These are phyloP conservation scores for Malus domestica DNA, from an alignment of 306 rosid species.

Conservation along the genomic window DNA sequence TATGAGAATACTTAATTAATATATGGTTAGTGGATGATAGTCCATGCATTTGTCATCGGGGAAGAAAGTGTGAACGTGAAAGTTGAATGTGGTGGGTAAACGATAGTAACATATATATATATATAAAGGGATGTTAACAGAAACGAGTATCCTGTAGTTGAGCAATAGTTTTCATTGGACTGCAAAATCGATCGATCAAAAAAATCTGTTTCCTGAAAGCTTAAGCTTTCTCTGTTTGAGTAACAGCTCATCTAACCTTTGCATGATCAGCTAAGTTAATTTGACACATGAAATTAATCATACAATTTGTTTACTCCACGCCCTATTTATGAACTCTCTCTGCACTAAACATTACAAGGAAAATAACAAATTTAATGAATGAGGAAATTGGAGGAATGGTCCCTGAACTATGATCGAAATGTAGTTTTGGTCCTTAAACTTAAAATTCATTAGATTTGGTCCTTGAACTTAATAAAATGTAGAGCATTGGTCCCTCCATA, in stretches of 20 bases:
- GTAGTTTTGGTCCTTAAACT: too few species aligned
- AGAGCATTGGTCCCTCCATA: too few species aligned
- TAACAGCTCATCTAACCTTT: not conserved
- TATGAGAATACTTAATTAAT: not conserved
- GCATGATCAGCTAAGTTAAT: not conserved
- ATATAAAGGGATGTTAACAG: constrained; percentile 1
- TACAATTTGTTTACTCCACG: not conserved
- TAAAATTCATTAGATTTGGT: too few species aligned
- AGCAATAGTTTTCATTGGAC: constrained; percentile 12
- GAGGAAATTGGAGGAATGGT: too few species aligned
- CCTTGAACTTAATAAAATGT: too few species aligned
- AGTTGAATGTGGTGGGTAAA: not conserved
- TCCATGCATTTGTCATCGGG: not conserved
- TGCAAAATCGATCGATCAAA: not conserved
- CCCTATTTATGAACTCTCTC: not conserved
- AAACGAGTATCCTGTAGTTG: constrained; percentile 9
- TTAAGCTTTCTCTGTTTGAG: not conserved
- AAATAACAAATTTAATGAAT: not conserved
- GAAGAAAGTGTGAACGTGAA: not conserved
- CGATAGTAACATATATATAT: not conserved
- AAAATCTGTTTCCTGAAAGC: not conserved
- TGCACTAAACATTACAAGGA: not conserved
- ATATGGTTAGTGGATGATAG: not conserved
- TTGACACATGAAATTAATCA: not conserved
- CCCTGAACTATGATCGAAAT: too few species aligned